Percentiles rank a stretch among this genome's conserved stretches.
These are phyloP conservation scores for Talaromyces sp. DNA, from an alignment of 2,329 filamentous ascomycete species.

Conservation along the genomic window DNA sequence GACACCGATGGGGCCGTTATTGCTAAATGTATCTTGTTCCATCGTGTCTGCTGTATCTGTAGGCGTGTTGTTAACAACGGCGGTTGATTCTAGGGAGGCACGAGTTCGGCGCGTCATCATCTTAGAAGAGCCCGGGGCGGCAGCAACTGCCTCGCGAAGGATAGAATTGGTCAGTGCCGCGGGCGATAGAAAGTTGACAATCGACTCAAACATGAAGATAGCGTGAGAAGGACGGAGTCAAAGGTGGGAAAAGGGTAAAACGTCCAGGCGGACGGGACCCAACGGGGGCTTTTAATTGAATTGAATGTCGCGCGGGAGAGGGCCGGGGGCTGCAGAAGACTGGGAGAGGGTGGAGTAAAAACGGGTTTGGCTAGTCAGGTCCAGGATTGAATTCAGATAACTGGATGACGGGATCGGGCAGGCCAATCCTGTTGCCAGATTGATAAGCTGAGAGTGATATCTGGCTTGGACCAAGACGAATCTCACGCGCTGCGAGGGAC, in stretches of 20 bases:
- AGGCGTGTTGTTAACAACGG: slow-evolving; percentile 20
- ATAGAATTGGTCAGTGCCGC: slow-evolving; percentile 17
- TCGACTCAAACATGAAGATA: slow-evolving; percentile 20
- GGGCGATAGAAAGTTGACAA: slow-evolving; percentile 20
- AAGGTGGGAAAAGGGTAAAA: not conserved
- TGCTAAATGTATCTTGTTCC: slow-evolving; percentile 25
- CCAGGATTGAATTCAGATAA: slow-evolving; percentile 3
- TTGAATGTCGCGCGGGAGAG: slow-evolving; percentile 8
- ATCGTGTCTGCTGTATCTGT: slow-evolving; percentile 22
- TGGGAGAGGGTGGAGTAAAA: slow-evolving; percentile 8
- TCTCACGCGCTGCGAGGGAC: not conserved
- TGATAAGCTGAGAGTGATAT: not conserved
- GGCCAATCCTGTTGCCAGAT: not conserved
- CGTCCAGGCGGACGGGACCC: slow-evolving; percentile 8
- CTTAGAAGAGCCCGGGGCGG: slow-evolving; percentile 18
- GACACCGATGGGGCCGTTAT: slow-evolving; percentile 30
- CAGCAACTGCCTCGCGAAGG: slow-evolving; percentile 15
- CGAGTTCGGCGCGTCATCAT: slow-evolving; percentile 30
- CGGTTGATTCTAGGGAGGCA: slow-evolving; percentile 31
- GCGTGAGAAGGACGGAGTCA: not conserved
- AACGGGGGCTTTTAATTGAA: slow-evolving; percentile 10
- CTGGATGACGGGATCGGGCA: not conserved
- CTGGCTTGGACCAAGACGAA: not conserved
- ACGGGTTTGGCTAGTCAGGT: slow-evolving; percentile 10
- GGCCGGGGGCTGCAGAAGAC: slow-evolving; percentile 4